Conservation (phyloP, 306 rosid species). For the Cyamopsis tetragonoloba region DNA sequence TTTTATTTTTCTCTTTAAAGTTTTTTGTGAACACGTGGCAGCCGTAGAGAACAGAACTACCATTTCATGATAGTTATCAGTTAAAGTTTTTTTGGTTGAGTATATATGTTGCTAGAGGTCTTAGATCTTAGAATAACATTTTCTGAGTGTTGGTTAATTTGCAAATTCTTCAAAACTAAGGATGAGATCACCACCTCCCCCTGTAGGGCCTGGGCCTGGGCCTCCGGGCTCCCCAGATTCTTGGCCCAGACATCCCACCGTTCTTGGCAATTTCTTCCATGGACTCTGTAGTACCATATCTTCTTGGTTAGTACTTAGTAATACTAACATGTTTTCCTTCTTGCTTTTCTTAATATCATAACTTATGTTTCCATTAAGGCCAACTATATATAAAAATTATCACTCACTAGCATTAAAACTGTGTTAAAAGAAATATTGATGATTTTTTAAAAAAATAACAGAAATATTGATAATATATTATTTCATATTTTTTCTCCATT, state of each 20-base stretch:
- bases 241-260: not conserved
- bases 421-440: no score
- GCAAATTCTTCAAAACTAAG: not conserved
- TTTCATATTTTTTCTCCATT: not conserved
- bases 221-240: slow-evolving; percentile 20
- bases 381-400: not conserved
- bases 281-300: slow-evolving; percentile 32
- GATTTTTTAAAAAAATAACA: not conserved
- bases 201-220: slow-evolving; percentile 27
- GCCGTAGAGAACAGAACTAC: not conserved
- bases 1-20: not conserved
- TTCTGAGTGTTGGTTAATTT: not conserved
- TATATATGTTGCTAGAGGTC: not conserved
- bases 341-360: not conserved
- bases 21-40: not conserved
- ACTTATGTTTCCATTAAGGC: no score
- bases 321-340: not conserved
- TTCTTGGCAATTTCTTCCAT: slow-evolving; percentile 23
- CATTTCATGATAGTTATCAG: not conserved
- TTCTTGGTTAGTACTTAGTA: slow-evolving; percentile 55
- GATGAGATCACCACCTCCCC: slow-evolving; percentile 35
- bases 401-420: no score
- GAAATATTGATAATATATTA: not conserved
- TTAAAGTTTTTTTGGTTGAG: not conserved
- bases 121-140: not conserved